phyloP scores from a whole-genome alignment of 129 eudicot species.

The Solidago caesia region DNA sequence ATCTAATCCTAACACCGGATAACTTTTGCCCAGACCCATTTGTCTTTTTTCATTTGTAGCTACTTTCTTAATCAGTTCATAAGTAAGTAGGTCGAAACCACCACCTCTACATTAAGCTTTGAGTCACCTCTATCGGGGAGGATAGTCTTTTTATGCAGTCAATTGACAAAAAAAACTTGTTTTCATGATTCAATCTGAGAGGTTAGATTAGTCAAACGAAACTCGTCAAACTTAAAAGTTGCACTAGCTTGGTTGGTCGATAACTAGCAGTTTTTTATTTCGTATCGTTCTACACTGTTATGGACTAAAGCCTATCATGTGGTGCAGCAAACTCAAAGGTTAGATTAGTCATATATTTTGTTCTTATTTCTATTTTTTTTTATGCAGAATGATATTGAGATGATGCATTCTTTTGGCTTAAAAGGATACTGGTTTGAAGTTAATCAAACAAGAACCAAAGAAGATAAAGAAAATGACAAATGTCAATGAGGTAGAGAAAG shows the following conservation, averaged over 20 bases:
- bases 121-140: neutral
- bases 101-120: neutral
- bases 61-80: neutral
- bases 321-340: conserved; percentile 59
- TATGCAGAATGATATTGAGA: too few relatives aligned
- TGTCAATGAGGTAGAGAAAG: too few relatives aligned
- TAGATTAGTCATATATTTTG: too few relatives aligned
- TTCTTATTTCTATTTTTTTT: too few relatives aligned
- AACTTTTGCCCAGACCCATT: too few relatives aligned
- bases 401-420: too few relatives aligned
- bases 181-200: neutral
- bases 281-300: neutral
- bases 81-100: neutral
- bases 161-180: neutral
- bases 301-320: conserved; percentile 12
- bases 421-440: too few relatives aligned
- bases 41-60: too few relatives aligned
- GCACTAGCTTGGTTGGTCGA: neutral
- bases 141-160: neutral
- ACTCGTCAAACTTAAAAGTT: neutral
- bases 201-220: conserved; percentile 10
- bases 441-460: too few relatives aligned
- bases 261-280: neutral
- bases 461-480: too few relatives aligned
- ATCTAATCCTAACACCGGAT: too few relatives aligned